phyloP scores from a whole-genome alignment of 164 flowering plant genomes.

The Kalanchoe fedtschenkoi region DNA sequence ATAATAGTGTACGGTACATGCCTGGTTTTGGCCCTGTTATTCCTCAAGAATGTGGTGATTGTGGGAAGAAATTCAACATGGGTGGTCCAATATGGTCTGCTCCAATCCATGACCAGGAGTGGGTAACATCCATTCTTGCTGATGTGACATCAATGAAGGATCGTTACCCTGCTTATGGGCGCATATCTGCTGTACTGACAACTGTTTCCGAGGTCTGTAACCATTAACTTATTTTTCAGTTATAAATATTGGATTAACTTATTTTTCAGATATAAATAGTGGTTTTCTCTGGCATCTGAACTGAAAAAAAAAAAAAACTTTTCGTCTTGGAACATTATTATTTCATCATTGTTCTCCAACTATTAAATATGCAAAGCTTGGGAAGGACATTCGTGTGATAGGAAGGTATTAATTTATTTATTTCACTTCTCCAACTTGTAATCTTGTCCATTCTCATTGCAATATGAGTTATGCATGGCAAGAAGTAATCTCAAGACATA shows the following conservation, averaged over 20 bases:
- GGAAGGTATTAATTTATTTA: too few species aligned
- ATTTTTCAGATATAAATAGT: too few species aligned
- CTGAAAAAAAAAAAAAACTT: too few species aligned
- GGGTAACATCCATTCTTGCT: constrained; percentile 70
- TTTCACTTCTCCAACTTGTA: too few species aligned
- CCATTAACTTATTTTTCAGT: neutral
- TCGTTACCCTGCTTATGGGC: constrained; percentile 77
- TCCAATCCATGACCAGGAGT: constrained; percentile 90
- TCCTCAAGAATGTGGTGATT: constrained; percentile 82
- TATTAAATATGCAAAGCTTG: too few species aligned
- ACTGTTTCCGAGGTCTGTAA: constrained; percentile 79
- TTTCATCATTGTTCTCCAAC: neutral
- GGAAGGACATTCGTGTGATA: too few species aligned
- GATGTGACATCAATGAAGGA: constrained; percentile 68
- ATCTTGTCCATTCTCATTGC: too few species aligned
- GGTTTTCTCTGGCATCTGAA: too few species aligned
- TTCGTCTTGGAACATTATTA: too few species aligned
- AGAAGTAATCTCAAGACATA: too few species aligned
- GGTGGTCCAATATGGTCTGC: constrained; percentile 99
- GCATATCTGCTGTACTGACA: constrained; percentile 81
- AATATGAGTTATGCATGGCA: too few species aligned
- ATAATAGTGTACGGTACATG: constrained; percentile 60
- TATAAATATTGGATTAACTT: too few species aligned
- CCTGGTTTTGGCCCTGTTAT: constrained; percentile 94
- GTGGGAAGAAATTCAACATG: constrained; percentile 87